These are phyloP conservation scores for Phascolomyces articulosus DNA, from an alignment of 371 early-diverging fungal genomes.

Conservation along the genomic window DNA sequence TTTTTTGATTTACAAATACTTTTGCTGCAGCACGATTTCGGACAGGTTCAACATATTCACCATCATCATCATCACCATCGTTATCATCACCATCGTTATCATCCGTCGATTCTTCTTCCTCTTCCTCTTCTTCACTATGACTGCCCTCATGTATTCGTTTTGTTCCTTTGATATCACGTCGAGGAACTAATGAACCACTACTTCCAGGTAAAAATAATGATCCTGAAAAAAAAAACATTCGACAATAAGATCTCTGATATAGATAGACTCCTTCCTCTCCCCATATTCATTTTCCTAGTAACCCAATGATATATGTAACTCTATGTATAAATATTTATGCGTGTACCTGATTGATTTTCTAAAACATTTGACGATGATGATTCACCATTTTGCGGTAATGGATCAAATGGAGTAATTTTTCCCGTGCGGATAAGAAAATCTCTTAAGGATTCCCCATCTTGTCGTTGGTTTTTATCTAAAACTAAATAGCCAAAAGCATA, in stretches of 20 bases:
- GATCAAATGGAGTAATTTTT: constrained; percentile 78
- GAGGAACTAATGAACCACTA: not conserved
- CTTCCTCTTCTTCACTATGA: not conserved
- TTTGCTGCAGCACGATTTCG: not conserved
- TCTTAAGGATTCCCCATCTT: constrained; percentile 55
- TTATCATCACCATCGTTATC: not conserved
- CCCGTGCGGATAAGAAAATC: constrained; percentile 77
- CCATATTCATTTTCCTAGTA: no score
- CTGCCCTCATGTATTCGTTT: not conserved
- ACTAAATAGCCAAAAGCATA: constrained; percentile 1
- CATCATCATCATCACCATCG: constrained; percentile 5
- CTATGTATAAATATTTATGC: not conserved
- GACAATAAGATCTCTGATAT: not conserved
- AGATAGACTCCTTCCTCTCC: no score
- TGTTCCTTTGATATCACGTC: not conserved
- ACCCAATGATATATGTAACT: no score
- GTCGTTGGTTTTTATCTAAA: constrained; percentile 20
- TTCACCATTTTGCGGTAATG: constrained; percentile 27
- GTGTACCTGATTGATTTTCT: not conserved
- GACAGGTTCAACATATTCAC: not conserved
- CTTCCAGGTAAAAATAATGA: not conserved
- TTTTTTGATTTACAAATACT: not conserved
- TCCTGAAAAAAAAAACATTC: not conserved
- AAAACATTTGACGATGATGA: not conserved
- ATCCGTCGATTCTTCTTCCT: not conserved